Conservation (phyloP, 164 flowering plant genomes). For the Vitis labrusca region DNA sequence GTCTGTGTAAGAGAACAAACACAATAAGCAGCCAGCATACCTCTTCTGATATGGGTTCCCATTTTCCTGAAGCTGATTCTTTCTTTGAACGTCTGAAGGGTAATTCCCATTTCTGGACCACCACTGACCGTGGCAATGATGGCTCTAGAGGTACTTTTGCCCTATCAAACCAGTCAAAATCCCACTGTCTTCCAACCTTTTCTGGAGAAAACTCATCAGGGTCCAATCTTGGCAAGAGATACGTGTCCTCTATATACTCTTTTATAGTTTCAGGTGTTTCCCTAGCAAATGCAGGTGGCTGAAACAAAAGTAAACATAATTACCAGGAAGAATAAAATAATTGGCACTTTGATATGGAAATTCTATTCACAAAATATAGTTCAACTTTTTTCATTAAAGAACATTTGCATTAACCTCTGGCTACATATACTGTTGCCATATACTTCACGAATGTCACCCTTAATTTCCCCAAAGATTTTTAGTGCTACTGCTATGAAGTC, state of each 20-base stretch:
- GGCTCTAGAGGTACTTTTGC: slow-evolving; percentile 75
- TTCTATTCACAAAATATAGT: too few relatives aligned
- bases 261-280: slow-evolving; percentile 74
- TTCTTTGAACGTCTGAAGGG: slow-evolving; percentile 65
- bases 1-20: background rate
- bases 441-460: too few relatives aligned
- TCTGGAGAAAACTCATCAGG: slow-evolving; percentile 69
- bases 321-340: background rate
- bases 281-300: slow-evolving; percentile 85
- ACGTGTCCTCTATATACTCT: slow-evolving; percentile 67
- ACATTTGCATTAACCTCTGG: too few relatives aligned
- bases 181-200: slow-evolving; percentile 88
- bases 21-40: slow-evolving; percentile 28
- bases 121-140: slow-evolving; percentile 60
- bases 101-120: slow-evolving; percentile 79
- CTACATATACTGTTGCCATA: too few relatives aligned
- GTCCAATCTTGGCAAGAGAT: slow-evolving; percentile 74
- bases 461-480: too few relatives aligned
- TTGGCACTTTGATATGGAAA: too few relatives aligned
- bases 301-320: slow-evolving; percentile 14
- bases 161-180: slow-evolving; percentile 90
- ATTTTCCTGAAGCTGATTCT: slow-evolving; percentile 28
- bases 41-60: slow-evolving; percentile 82
- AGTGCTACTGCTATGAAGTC: too few relatives aligned
- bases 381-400: too few relatives aligned